A percentile compares a stretch with the other conserved stretches of the same genome.
phyloP scores from a whole-genome alignment of 176 grass and related monocot genomes.

The Melocanna baccifera region DNA sequence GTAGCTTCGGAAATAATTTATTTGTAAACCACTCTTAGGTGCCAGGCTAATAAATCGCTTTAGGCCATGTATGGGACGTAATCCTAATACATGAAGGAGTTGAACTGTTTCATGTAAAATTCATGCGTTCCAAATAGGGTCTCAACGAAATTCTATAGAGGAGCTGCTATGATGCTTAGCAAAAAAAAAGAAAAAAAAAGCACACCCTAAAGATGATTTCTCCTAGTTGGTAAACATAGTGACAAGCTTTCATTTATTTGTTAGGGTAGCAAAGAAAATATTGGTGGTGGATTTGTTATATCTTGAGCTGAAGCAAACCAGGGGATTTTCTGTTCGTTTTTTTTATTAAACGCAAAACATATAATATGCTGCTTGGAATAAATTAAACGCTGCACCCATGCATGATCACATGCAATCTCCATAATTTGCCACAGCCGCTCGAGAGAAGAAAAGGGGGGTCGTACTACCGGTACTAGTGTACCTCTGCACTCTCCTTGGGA shows the following conservation, averaged over 20 bases:
- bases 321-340: background rate
- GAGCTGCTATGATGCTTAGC: background rate
- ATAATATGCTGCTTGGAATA: too few relatives aligned
- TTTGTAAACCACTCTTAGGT: background rate
- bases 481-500: background rate
- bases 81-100: too few relatives aligned
- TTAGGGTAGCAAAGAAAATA: background rate
- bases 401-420: background rate
- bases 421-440: background rate
- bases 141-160: background rate
- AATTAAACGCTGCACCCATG: background rate
- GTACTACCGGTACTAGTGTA: background rate
- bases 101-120: too few relatives aligned
- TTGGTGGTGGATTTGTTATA: background rate
- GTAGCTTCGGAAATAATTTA: background rate
- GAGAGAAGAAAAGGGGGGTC: background rate
- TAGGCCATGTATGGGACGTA: too few relatives aligned
- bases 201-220: background rate
- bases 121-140: too few relatives aligned
- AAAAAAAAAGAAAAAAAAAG: background rate
- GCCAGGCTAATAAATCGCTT: too few relatives aligned
- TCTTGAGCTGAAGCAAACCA: background rate
- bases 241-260: too few relatives aligned
- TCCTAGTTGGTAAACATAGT: background rate
- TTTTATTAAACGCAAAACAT: background rate